Percentiles rank a stretch among this genome's conserved stretches.
Evolutionary conservation across 1,139 yeast genomes (phyloP).

Genomic region (Meyerozyma elateridarum): DNA sequence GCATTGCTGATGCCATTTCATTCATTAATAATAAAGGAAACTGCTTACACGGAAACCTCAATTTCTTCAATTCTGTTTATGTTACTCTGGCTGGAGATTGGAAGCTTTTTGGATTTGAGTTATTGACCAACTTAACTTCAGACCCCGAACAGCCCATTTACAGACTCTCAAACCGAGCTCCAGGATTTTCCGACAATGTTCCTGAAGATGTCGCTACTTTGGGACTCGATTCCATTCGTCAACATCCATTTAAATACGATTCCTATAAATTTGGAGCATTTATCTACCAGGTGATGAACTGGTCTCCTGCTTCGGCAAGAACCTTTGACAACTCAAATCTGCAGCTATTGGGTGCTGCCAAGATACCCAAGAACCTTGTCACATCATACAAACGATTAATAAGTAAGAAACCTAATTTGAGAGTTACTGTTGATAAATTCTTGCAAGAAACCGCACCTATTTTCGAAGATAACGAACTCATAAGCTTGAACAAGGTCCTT

Average conservation of each 20-base stretch:
- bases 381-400: constrained; percentile 19
- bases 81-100: constrained; percentile 72
- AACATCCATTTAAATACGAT: constrained; percentile 48
- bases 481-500: constrained; percentile 43
- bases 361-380: constrained; percentile 13
- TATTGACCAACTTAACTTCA: constrained; percentile 48
- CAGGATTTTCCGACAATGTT: constrained; percentile 23
- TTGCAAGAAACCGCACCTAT: constrained; percentile 36
- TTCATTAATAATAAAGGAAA: constrained; percentile 62
- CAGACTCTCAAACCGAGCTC: constrained; percentile 21
- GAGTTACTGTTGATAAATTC: constrained; percentile 50
- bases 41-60: constrained; percentile 63
- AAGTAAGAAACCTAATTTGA: constrained; percentile 24
- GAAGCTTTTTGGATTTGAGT: constrained; percentile 81
- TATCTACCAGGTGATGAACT: constrained; percentile 41
- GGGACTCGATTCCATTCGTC: constrained; percentile 42
- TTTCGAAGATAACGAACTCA: constrained; percentile 31
- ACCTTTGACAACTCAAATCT: neutral
- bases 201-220: constrained; percentile 41
- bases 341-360: neutral
- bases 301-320: neutral
- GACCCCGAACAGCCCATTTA: constrained; percentile 50
- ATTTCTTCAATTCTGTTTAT: constrained; percentile 49
- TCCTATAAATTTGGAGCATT: constrained; percentile 60
- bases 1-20: constrained; percentile 50